Percentiles rank a stretch among this genome's conserved stretches.
These are phyloP conservation scores for Fusarium chaquense DNA, from an alignment of 2,329 filamentous ascomycete species.

Conservation along the genomic window DNA sequence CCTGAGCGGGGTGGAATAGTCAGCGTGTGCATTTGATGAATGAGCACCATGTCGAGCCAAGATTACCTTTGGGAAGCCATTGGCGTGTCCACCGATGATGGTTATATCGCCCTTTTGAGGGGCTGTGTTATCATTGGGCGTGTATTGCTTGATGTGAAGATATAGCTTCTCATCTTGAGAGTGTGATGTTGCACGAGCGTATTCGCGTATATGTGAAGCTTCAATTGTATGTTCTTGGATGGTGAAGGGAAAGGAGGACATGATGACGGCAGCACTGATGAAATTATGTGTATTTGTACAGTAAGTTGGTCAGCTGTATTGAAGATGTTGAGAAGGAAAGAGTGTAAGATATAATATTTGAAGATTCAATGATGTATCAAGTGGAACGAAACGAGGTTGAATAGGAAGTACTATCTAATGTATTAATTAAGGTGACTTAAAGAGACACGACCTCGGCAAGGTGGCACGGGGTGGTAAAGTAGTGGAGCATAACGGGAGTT, in stretches of 20 bases:
- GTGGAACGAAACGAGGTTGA: slow-evolving; percentile 18
- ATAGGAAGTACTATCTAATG: neutral
- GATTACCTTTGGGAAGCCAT: slow-evolving; percentile 87
- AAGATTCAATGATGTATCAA: neutral
- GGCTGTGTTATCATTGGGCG: slow-evolving; percentile 74
- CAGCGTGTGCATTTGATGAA: neutral
- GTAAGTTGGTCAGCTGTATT: neutral
- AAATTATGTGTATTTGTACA: neutral
- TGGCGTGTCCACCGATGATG: slow-evolving; percentile 88
- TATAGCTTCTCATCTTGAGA: slow-evolving; percentile 80
- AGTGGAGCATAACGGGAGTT: slow-evolving; percentile 23
- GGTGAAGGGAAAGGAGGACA: slow-evolving; percentile 61
- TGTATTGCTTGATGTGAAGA: slow-evolving; percentile 89
- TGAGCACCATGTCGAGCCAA: neutral
- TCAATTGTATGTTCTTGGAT: slow-evolving; percentile 80
- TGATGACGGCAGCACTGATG: neutral
- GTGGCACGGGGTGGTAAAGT: neutral
- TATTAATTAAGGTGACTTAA: neutral
- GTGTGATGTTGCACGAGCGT: slow-evolving; percentile 76
- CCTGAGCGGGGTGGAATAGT: slow-evolving; percentile 61
- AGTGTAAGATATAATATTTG: neutral
- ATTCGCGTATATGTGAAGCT: slow-evolving; percentile 85
- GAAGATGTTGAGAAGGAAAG: neutral
- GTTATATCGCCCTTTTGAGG: slow-evolving; percentile 83
- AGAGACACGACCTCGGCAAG: slow-evolving; percentile 36